Evolutionary conservation across 129 eudicot species (phyloP).

Genomic region (Ambrosia artemisiifolia): DNA sequence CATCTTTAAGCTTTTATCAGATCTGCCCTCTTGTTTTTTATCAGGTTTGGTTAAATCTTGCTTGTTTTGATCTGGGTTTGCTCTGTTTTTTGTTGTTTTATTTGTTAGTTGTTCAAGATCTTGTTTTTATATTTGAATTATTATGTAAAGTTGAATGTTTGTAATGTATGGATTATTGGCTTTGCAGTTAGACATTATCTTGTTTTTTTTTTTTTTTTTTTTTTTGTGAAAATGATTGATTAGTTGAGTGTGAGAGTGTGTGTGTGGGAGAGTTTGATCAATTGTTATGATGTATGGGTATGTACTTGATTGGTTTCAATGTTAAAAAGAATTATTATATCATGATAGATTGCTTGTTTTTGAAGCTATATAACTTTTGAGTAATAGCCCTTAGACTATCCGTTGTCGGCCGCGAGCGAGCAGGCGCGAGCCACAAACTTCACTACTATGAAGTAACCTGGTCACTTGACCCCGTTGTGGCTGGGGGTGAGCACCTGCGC

Average conservation of each 20-base stretch:
- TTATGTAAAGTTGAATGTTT: background rate
- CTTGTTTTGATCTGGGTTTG: constrained; percentile 24
- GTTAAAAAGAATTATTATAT: background rate
- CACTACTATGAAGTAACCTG: no score
- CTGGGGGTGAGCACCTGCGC: no score
- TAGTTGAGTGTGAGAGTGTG: background rate
- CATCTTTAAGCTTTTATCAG: constrained; percentile 4
- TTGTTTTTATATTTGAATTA: constrained; percentile 1
- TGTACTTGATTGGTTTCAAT: constrained; percentile 1
- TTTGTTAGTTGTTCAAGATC: constrained; percentile 13
- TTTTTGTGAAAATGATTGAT: background rate
- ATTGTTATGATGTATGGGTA: background rate
- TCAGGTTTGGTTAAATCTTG: constrained; percentile 18
- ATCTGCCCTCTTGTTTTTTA: constrained; percentile 22
- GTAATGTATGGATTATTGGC: constrained; percentile 6
- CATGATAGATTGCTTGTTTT: constrained; percentile 10
- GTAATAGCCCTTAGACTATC: background rate
- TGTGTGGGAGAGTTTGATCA: background rate
- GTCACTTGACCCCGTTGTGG: no score
- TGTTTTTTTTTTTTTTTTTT: background rate
- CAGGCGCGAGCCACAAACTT: no score
- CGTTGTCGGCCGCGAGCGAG: no score
- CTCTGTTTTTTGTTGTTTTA: background rate
- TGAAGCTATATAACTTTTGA: constrained; percentile 13
- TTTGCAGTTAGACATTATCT: background rate